A percentile compares a stretch with the other conserved stretches of the same genome.
These are phyloP conservation scores for Venturia pyrina DNA, from an alignment of 2,329 filamentous ascomycete species.

Conservation along the genomic window DNA sequence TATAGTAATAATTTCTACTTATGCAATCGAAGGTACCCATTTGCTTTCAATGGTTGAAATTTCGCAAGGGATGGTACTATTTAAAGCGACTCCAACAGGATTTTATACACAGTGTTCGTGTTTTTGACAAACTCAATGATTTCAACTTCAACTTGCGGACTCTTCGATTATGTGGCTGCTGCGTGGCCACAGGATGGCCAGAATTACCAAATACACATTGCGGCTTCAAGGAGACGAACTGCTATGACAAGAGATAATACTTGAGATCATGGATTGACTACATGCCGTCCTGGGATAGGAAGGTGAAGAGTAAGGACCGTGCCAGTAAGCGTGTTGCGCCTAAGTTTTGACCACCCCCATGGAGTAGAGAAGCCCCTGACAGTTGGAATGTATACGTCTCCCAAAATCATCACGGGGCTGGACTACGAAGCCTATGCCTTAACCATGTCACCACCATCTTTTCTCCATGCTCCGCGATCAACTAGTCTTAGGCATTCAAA, in stretches of 20 bases:
- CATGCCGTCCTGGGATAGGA: constrained; percentile 33
- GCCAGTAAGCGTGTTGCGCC: neutral
- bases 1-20: too few relatives aligned
- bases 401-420: neutral
- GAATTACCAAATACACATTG: too few relatives aligned
- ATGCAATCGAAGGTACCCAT: too few relatives aligned
- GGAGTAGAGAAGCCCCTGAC: neutral
- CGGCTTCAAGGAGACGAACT: too few relatives aligned
- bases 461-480: neutral
- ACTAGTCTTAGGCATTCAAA: neutral
- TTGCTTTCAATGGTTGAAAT: too few relatives aligned
- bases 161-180: too few relatives aligned
- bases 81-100: too few relatives aligned
- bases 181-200: too few relatives aligned
- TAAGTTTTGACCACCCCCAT: neutral
- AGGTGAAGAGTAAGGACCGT: neutral
- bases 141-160: too few relatives aligned
- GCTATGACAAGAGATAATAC: neutral
- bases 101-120: too few relatives aligned
- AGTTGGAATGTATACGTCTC: neutral
- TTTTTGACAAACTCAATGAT: too few relatives aligned
- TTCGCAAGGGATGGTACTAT: too few relatives aligned
- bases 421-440: neutral
- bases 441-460: neutral
- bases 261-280: constrained; percentile 14